phyloP scores from a whole-genome alignment of 441 rosid species.

The Pelargonium australe region DNA sequence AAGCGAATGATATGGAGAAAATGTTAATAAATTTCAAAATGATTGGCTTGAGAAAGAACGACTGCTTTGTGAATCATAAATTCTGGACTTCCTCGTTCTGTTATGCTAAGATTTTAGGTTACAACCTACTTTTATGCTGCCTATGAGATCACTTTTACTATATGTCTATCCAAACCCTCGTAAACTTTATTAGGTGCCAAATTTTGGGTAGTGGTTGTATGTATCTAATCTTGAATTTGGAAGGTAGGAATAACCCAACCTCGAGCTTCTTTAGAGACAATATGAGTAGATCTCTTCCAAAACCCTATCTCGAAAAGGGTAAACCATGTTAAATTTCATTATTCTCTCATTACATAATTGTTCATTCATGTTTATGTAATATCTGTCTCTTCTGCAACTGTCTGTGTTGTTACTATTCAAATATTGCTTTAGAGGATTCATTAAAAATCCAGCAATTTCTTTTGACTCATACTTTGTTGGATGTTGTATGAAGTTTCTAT shows the following conservation, averaged over 20 bases:
- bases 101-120: neutral
- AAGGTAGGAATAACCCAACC: neutral
- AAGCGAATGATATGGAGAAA: neutral
- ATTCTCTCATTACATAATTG: neutral
- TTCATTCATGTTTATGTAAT: neutral
- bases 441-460: neutral
- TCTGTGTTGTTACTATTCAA: neutral
- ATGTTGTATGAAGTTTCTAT: neutral
- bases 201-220: neutral
- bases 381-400: neutral
- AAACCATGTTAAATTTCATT: neutral
- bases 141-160: neutral
- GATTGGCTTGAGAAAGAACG: neutral
- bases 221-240: neutral
- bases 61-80: conserved; percentile 1
- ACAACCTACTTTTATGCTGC: neutral
- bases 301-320: neutral
- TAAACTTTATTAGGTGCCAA: neutral
- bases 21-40: neutral
- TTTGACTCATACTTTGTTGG: neutral
- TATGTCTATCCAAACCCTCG: neutral
- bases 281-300: neutral
- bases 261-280: neutral
- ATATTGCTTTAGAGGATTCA: neutral
- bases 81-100: neutral